phyloP scores from a whole-genome alignment of 2,329 filamentous ascomycete species.

The Podosphaera xanthii region DNA sequence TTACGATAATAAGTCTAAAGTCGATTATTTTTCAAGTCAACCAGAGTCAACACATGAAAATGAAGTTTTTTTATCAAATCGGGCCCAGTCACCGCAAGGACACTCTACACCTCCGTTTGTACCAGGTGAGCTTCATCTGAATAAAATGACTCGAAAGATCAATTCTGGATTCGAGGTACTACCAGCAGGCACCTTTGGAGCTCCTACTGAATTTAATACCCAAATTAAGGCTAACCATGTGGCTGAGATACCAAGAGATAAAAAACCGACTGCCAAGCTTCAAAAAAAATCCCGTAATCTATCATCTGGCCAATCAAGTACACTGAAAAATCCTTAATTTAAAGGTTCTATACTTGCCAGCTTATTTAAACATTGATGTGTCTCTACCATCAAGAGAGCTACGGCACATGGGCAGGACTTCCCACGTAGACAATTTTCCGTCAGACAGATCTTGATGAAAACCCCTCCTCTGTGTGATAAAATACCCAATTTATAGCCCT shows the following conservation, averaged over 20 bases:
- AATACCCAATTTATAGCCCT: too few species aligned
- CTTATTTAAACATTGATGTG: too few species aligned
- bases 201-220: slow-evolving; percentile 4
- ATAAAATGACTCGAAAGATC: slow-evolving; percentile 17
- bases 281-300: slow-evolving; percentile 20
- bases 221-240: slow-evolving; percentile 2
- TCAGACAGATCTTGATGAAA: too few species aligned
- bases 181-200: slow-evolving; percentile 19
- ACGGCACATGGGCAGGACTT: too few species aligned
- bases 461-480: too few species aligned
- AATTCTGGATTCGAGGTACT: slow-evolving; percentile 20
- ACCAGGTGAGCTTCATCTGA: slow-evolving; percentile 18
- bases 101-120: slow-evolving; percentile 15
- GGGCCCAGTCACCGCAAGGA: neutral
- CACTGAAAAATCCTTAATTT: neutral
- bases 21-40: neutral
- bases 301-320: neutral
- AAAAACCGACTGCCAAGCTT: slow-evolving; percentile 19
- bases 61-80: neutral
- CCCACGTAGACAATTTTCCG: too few species aligned
- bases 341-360: neutral
- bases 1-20: too few species aligned
- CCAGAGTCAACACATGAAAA: neutral
- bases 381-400: too few species aligned
- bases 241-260: slow-evolving; percentile 6